A percentile compares a stretch with the other conserved stretches of the same genome.
These are phyloP conservation scores for Hevea brasiliensis DNA, from an alignment of 345 rosid species.

Conservation along the genomic window DNA sequence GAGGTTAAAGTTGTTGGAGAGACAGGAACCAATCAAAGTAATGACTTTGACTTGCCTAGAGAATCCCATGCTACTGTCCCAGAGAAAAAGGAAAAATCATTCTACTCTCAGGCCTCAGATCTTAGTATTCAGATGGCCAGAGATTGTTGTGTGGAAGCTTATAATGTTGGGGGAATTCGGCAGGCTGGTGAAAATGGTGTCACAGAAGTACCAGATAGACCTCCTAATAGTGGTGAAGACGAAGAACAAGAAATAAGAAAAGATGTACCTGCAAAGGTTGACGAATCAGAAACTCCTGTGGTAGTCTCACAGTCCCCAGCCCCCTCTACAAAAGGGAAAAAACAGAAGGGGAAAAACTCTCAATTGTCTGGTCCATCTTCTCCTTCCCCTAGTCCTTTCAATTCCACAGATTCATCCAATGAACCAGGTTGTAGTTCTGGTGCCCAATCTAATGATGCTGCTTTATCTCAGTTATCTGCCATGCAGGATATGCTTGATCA, in stretches of 20 bases:
- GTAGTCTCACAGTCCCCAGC: slow-evolving; percentile 11
- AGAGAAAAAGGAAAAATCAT: slow-evolving; percentile 29
- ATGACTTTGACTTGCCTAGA: slow-evolving; percentile 19
- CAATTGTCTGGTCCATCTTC: slow-evolving; percentile 24
- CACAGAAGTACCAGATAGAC: slow-evolving; percentile 33
- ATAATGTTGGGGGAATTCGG: slow-evolving; percentile 38
- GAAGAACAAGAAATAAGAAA: slow-evolving; percentile 14
- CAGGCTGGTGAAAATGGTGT: slow-evolving; percentile 31
- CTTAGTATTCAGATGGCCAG: slow-evolving; percentile 36
- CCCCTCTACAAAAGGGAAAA: slow-evolving; percentile 21
- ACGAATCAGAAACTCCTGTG: slow-evolving; percentile 16
- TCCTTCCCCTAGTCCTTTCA: slow-evolving; percentile 23
- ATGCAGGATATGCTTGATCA: slow-evolving; percentile 31
- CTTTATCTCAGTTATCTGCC: slow-evolving; percentile 21
- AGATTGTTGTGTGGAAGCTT: slow-evolving; percentile 42
- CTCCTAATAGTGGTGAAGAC: slow-evolving; percentile 20
- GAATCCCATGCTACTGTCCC: slow-evolving; percentile 13
- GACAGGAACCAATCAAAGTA: slow-evolving; percentile 2
- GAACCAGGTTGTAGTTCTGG: slow-evolving; percentile 24
- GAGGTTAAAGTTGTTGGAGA: slow-evolving; percentile 30
- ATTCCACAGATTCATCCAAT: slow-evolving; percentile 28
- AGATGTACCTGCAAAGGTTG: slow-evolving; percentile 9
- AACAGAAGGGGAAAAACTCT: slow-evolving; percentile 25
- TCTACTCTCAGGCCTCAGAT: slow-evolving; percentile 34
- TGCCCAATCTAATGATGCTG: slow-evolving; percentile 21